Base-by-base conservation (phyloP, 2,329 filamentous ascomycete genomes). In the Seiridium cupressi region DNA sequence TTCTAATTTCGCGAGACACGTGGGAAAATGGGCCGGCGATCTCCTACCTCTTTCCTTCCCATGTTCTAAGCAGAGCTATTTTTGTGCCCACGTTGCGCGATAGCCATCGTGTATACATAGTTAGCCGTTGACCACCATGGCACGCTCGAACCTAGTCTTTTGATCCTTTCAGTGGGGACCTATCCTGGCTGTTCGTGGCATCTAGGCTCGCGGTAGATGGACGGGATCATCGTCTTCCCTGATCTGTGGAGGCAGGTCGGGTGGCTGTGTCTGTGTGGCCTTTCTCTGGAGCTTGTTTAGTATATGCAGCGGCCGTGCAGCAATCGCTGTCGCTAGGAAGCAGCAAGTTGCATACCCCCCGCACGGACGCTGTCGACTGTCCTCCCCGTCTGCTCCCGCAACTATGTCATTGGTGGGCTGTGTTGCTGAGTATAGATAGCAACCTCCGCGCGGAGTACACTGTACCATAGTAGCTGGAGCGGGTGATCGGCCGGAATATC, bases 11-110 rank as follows among this genome's bases (percentile, higher is more conserved):
- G 38, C 49, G 38, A 53, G n/a, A 53, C 49, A 53, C 49, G 49
- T 53, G 49, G 49, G 49, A 53, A 53, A 53, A 53, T 32, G n/a
- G 48, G 49, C 38, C 49, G 49, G 49, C 49, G 49, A 53, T 53
- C 49, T 53, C 34, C 34, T 53, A 53, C 49, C 49, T 32, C 32
- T 53, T 53, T 53, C n/a, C 34, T 34, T 53, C 38, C 32, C 49
- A 31, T 35, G 46, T 49, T 35, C 7, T 32, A n/a, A 18, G 32
- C 49, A 35, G 34, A 35, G 49, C 49, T 53, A 53, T 53, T 53
- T 53, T 53, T 53, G 34, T 36, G 32, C 34, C 49, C 49, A 53
- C 49, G 49, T 53, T 53, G 49, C 34, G 34, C 49, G 49, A 53
- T 35, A 53, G 35, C 26, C 47, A 35, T 53, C 34, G 49, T n/a